phyloP scores from a whole-genome alignment of 805 yeast species.

The Yarrowia osloensis region DNA sequence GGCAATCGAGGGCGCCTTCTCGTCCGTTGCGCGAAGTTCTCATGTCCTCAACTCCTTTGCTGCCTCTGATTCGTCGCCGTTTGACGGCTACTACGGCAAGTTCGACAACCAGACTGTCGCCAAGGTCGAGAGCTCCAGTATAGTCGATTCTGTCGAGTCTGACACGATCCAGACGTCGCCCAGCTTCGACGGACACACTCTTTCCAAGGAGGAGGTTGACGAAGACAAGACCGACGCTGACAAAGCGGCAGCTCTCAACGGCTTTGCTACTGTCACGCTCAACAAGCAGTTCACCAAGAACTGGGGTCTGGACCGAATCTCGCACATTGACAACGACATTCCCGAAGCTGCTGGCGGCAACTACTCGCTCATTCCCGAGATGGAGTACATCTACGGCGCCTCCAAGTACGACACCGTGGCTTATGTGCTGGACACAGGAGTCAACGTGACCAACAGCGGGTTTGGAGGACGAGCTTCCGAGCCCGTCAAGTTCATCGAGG shows the following conservation, averaged over 20 bases:
- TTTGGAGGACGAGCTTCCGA: constrained; percentile 82
- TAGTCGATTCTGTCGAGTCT: background rate
- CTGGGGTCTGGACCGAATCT: constrained; percentile 91
- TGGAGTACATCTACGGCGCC: constrained; percentile 2
- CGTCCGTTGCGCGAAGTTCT: background rate
- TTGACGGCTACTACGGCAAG: constrained; percentile 23
- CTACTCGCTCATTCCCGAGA: background rate
- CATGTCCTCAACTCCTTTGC: background rate
- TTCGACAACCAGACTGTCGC: background rate
- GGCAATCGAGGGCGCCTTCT: constrained; percentile 4
- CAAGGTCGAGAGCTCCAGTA: background rate
- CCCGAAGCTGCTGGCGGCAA: constrained; percentile 4
- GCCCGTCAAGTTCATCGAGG: constrained; percentile 79
- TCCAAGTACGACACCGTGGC: constrained; percentile 69
- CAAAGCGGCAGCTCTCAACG: background rate
- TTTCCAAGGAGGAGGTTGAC: background rate
- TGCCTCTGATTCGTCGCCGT: background rate
- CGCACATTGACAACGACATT: constrained; percentile 41
- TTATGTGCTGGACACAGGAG: constrained; percentile 89
- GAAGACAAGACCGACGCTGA: background rate
- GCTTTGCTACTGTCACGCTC: constrained; percentile 33
- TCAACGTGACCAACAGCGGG: constrained; percentile 70
- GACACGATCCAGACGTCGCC: constrained; percentile 15
- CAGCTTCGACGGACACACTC: background rate
- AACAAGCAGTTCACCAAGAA: constrained; percentile 63